phyloP scores from a whole-genome alignment of 495 filamentous ascomycete genomes.

The Cladorrhinum samala region DNA sequence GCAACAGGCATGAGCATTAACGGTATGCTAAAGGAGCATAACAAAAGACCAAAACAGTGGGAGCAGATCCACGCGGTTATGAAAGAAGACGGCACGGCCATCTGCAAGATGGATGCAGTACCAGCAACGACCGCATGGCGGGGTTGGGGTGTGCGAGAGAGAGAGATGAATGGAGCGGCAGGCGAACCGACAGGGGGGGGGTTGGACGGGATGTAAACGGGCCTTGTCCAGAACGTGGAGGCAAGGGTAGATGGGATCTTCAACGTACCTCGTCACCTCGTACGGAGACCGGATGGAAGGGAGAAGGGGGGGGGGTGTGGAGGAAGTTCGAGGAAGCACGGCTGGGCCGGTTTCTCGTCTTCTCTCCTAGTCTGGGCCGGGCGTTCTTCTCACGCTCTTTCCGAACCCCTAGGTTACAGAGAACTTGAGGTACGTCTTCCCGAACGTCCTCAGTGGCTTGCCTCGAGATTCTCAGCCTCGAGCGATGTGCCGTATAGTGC shows the following conservation, averaged over 20 bases:
- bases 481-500: conserved; percentile 34
- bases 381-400: conserved; percentile 1
- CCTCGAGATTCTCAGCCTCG: conserved; percentile 6
- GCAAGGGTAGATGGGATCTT: conserved; percentile 24
- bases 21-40: conserved; percentile 36
- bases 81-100: conserved; percentile 30
- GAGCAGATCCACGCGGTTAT: conserved; percentile 39
- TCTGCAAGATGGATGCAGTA: conserved; percentile 32
- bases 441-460: background rate
- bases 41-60: conserved; percentile 35
- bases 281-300: conserved; percentile 18
- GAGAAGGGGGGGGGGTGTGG: conserved; percentile 7
- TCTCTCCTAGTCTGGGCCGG: conserved; percentile 8
- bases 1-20: conserved; percentile 42
- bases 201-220: conserved; percentile 24
- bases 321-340: background rate
- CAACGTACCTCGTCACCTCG: conserved; percentile 18
- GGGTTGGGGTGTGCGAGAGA: conserved; percentile 30
- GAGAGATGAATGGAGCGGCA: conserved; percentile 15
- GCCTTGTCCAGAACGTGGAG: conserved; percentile 29
- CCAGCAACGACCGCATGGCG: conserved; percentile 31
- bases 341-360: conserved; percentile 1
- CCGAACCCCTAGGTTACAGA: conserved; percentile 10
- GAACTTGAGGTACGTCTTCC: conserved; percentile 6
- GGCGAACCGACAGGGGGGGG: conserved; percentile 26